Base-by-base conservation (phyloP, 2,329 filamentous ascomycete species). In the Sporothrix humicola region DNA sequence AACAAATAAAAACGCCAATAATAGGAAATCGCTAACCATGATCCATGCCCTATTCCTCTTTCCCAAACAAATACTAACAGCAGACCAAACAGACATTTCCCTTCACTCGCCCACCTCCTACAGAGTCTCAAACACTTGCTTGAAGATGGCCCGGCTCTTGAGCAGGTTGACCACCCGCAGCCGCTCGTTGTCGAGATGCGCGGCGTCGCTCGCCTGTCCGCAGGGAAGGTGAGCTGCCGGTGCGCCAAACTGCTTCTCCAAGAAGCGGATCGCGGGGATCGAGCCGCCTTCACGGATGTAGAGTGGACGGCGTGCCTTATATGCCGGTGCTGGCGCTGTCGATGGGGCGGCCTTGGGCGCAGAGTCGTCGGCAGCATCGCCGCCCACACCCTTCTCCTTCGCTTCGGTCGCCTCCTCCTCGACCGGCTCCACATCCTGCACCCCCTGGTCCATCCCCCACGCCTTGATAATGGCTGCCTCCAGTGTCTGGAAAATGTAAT, bases 221-320 rank as follows among this genome's bases (percentile, higher is more conserved):
- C 95, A 98, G 0, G 96, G 97, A 48, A 99, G 83, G 81, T 98
- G 95, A 0, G 95, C 95, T 0, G 96, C 95, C 0, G 95, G 94
- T 0, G 96, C 96, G 2, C 88, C 87, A 79, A 98, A 98, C 78
- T 97, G 94, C 83, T 97, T 97, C 81, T 98, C 95, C 52, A 98
- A 81, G 79, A 98, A 98, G 6, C 96, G 86, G 73, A 98, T 98
- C 0, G 93, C 93, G 0, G 96, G 96, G 77, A 99, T 99, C 0
- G 93, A 97, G 5, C 96, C 96, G 13, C 96, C 96, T 82, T 99
- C 96, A 10, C 96, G 89, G 77, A 99, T 99, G 80, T 97, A 98
- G 3, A 99, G 85, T 0, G 95, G 95, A 78, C 91, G 92, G 8
- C 84, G 82, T 12, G 78, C 77, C 75, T 84, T 85, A 42, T 69